phyloP scores from a whole-genome alignment of 768 basidiomycete species.

The Leccinum arenicola region DNA sequence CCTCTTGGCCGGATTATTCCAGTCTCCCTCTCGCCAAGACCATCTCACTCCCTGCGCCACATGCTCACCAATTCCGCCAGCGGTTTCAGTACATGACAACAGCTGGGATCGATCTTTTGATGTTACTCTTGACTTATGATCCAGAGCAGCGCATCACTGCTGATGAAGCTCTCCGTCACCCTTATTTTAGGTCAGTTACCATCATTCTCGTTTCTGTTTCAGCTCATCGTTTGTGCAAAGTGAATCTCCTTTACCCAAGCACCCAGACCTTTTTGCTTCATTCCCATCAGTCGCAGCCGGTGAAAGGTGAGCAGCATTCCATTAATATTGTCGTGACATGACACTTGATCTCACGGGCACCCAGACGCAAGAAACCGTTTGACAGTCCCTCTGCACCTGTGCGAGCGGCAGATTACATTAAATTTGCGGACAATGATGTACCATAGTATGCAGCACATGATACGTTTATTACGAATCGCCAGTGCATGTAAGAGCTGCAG shows the following conservation, averaged over 20 bases:
- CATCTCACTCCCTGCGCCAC: slow-evolving; percentile 70
- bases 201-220: background rate
- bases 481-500: background rate
- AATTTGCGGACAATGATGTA: slow-evolving; percentile 62
- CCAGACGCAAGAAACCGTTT: slow-evolving; percentile 72
- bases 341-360: slow-evolving; percentile 11
- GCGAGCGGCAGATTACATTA: slow-evolving; percentile 66
- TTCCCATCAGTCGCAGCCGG: slow-evolving; percentile 97
- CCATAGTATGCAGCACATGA: slow-evolving; percentile 16
- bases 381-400: slow-evolving; percentile 78
- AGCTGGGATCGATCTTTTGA: slow-evolving; percentile 81
- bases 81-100: slow-evolving; percentile 84
- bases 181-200: slow-evolving; percentile 74
- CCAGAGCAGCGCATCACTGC: slow-evolving; percentile 84
- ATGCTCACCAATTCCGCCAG: slow-evolving; percentile 73
- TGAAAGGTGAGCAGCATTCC: slow-evolving; percentile 63
- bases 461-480: slow-evolving; percentile 1
- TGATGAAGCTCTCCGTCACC: slow-evolving; percentile 85
- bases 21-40: slow-evolving; percentile 79
- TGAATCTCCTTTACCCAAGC: slow-evolving; percentile 93
- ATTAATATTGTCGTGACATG: background rate
- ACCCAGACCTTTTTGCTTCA: slow-evolving; percentile 91
- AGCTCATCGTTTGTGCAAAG: slow-evolving; percentile 36
- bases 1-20: slow-evolving; percentile 83
- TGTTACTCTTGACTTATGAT: slow-evolving; percentile 83